Percentiles rank a stretch among this genome's conserved stretches.
Conservation (phyloP, 2,329 filamentous ascomycete genomes). For the Neonectria sp. region DNA sequence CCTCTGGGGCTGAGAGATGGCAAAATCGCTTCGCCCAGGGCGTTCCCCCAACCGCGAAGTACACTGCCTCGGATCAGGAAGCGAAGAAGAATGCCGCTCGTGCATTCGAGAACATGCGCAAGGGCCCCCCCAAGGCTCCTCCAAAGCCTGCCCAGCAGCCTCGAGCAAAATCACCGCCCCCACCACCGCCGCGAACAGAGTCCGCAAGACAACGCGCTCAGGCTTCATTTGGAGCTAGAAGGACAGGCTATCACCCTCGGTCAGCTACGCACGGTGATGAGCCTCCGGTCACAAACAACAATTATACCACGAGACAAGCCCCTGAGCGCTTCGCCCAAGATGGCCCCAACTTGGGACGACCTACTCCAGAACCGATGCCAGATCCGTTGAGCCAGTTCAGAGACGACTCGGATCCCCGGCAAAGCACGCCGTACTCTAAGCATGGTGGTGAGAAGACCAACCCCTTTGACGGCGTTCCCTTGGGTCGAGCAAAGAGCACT, state of each 20-base stretch:
- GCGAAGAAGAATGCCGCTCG: constrained; percentile 58
- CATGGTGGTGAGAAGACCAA: constrained; percentile 73
- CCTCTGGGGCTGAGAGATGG: constrained; percentile 62
- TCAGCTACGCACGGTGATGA: constrained; percentile 67
- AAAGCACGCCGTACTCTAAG: constrained; percentile 70
- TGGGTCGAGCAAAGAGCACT: constrained; percentile 64
- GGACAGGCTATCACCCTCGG: constrained; percentile 64
- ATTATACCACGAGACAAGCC: constrained; percentile 61
- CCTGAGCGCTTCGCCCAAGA: constrained; percentile 43
- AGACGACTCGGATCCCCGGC: constrained; percentile 63
- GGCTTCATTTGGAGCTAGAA: constrained; percentile 68
- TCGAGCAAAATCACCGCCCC: constrained; percentile 45
- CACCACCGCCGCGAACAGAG: constrained; percentile 64
- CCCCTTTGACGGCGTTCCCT: constrained; percentile 64
- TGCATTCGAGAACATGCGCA: constrained; percentile 62
- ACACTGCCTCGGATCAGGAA: constrained; percentile 52
- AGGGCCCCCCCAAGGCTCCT: constrained; percentile 50
- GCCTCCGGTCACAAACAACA: constrained; percentile 64
- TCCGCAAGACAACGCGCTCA: constrained; percentile 68
- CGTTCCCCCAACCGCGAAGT: constrained; percentile 60
- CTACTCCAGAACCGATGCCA: constrained; percentile 48
- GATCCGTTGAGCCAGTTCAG: constrained; percentile 66
- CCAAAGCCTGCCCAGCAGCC: constrained; percentile 47
- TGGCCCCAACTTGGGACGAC: constrained; percentile 32
- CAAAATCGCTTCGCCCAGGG: constrained; percentile 58